These are phyloP conservation scores for Pseudofabraea citricarpa DNA, from an alignment of 2,329 filamentous ascomycete species.

Conservation along the genomic window DNA sequence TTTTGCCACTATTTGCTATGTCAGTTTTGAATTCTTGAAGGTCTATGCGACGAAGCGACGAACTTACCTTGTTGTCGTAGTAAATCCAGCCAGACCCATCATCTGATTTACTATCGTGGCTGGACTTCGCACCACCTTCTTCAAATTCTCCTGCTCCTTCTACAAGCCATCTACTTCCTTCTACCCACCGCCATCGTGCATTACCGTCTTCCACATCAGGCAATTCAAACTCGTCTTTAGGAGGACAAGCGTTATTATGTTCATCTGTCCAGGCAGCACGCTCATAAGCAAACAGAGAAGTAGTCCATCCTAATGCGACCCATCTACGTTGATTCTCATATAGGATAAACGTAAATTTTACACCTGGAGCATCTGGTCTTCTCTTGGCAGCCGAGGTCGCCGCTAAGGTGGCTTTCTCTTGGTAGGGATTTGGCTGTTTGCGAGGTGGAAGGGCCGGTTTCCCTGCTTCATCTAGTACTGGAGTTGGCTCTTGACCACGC, in stretches of 20 bases:
- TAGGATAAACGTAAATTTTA: constrained; percentile 93
- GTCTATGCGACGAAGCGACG: not conserved
- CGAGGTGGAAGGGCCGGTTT: constrained; percentile 27
- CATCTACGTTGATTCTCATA: constrained; percentile 96
- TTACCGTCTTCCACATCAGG: constrained; percentile 61
- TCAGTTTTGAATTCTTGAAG: constrained; percentile 8
- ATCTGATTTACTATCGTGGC: constrained; percentile 26
- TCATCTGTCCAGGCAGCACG: constrained; percentile 92
- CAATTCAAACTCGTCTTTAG: constrained; percentile 67
- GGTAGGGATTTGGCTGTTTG: constrained; percentile 12
- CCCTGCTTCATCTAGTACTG: constrained; percentile 19
- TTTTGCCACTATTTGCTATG: constrained; percentile 68
- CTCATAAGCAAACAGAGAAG: constrained; percentile 85
- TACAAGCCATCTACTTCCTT: constrained; percentile 80
- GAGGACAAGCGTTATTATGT: constrained; percentile 75
- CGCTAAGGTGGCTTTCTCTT: constrained; percentile 10
- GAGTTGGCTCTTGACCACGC: constrained; percentile 20
- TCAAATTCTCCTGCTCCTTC: constrained; percentile 63
- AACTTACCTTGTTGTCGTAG: constrained; percentile 86
- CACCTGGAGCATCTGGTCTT: constrained; percentile 61
- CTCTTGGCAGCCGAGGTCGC: constrained; percentile 27
- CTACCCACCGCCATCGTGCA: constrained; percentile 74
- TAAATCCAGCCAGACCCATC: constrained; percentile 83
- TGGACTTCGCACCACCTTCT: constrained; percentile 34
- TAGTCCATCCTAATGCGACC: constrained; percentile 93